phyloP scores from a whole-genome alignment of 2,329 filamentous ascomycete genomes.

The Arthroderma sp. region DNA sequence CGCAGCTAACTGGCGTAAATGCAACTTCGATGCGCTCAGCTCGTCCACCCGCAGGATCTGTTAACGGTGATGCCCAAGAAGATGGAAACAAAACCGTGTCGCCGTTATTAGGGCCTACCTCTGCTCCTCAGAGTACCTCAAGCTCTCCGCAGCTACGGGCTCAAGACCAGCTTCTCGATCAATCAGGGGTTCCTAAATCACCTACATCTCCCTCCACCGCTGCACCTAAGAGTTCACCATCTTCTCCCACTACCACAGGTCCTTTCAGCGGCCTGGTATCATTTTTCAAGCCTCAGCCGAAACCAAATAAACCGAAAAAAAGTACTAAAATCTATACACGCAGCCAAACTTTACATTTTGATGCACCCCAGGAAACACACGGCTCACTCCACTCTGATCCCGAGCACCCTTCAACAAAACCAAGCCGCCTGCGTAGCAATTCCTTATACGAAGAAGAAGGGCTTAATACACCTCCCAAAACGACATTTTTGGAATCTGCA shows the following conservation, averaged over 20 bases:
- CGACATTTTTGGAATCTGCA: slow-evolving; percentile 88
- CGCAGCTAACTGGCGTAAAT: slow-evolving; percentile 65
- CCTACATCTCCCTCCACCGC: not conserved
- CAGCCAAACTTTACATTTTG: slow-evolving; percentile 55
- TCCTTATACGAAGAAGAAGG: slow-evolving; percentile 33
- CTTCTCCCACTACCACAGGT: slow-evolving; percentile 25
- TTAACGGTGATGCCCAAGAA: slow-evolving; percentile 4
- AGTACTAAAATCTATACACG: slow-evolving; percentile 56
- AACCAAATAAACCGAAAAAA: slow-evolving; percentile 28
- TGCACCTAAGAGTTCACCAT: slow-evolving; percentile 5
- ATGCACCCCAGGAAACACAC: not conserved
- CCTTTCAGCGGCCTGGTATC: slow-evolving; percentile 55
- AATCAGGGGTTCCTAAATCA: not conserved
- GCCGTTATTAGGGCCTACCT: not conserved
- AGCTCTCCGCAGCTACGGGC: slow-evolving; percentile 8
- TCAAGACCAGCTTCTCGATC: slow-evolving; percentile 7
- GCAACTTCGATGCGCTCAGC: slow-evolving; percentile 33
- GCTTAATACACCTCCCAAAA: slow-evolving; percentile 65
- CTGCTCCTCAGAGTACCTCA: slow-evolving; percentile 1
- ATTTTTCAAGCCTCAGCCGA: slow-evolving; percentile 53
- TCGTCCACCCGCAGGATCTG: slow-evolving; percentile 5
- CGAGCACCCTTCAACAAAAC: slow-evolving; percentile 2
- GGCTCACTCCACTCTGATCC: not conserved
- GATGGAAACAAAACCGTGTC: slow-evolving; percentile 2
- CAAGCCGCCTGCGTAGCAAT: slow-evolving; percentile 33